These are phyloP conservation scores for Mallotus nudiflorus DNA, from an alignment of 345 rosid genomes.

Conservation along the genomic window DNA sequence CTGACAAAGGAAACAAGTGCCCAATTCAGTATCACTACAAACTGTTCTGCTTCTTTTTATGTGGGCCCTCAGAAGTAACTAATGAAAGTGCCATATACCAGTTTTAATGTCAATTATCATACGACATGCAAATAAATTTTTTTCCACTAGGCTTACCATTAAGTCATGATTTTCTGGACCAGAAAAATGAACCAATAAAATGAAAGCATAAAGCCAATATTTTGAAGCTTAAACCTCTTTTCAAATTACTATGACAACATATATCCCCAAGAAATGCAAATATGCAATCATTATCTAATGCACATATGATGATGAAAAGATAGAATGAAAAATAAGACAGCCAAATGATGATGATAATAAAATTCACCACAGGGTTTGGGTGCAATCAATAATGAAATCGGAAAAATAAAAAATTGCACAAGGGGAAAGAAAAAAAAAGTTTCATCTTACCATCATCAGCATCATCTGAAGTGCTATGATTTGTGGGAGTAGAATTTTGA, in stretches of 20 bases:
- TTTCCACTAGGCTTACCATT: too few relatives aligned
- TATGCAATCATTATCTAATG: not conserved
- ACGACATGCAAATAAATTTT: not conserved
- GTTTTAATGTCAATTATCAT: not conserved
- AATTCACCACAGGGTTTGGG: not conserved
- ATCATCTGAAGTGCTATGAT: conserved; percentile 40
- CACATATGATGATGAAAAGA: not conserved
- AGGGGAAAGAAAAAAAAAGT: not conserved
- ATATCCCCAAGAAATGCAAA: not conserved
- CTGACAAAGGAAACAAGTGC: conserved; percentile 39
- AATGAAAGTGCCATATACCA: not conserved
- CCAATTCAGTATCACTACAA: not conserved
- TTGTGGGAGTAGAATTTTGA: conserved; percentile 36
- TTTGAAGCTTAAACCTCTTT: not conserved
- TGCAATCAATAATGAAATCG: not conserved
- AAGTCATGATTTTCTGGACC: not conserved
- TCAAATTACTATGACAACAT: not conserved
- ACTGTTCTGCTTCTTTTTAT: not conserved
- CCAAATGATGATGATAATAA: not conserved
- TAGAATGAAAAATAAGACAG: not conserved
- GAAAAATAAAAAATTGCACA: not conserved
- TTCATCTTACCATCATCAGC: conserved; percentile 51
- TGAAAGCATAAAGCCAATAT: not conserved
- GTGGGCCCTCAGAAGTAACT: not conserved
- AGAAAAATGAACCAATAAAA: not conserved